Percentiles rank a stretch among this genome's conserved stretches.
Evolutionary conservation across 139 green algal species (phyloP).

Genomic region (Tetraselmis striata): DNA sequence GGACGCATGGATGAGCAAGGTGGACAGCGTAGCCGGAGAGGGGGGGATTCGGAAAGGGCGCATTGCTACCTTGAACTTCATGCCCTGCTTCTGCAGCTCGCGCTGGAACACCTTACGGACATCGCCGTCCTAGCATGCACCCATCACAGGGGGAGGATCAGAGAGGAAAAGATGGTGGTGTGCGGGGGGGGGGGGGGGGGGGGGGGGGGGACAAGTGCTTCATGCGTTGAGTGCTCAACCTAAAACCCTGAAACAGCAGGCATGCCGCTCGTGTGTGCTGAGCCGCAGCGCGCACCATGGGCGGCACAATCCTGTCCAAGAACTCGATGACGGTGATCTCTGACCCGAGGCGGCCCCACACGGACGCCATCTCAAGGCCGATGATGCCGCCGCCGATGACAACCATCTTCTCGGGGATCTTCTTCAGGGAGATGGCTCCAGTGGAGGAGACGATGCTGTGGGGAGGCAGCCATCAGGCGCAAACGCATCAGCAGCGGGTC

Average conservation of each 20-base stretch:
- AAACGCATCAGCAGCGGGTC: background rate
- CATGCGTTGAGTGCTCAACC: too few species aligned
- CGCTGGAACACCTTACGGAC: slow-evolving; percentile 83
- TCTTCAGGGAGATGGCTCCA: slow-evolving; percentile 80
- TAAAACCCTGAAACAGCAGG: too few species aligned
- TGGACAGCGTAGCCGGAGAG: too few species aligned
- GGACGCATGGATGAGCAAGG: too few species aligned
- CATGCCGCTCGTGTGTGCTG: too few species aligned
- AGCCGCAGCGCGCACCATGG: slow-evolving; percentile 83
- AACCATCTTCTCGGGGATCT: slow-evolving; percentile 85
- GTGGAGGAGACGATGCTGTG: slow-evolving; percentile 92
- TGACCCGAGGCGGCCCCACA: slow-evolving; percentile 86
- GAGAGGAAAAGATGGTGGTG: too few species aligned
- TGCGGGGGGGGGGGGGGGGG: too few species aligned
- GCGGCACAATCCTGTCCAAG: slow-evolving; percentile 78
- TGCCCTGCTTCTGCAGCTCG: slow-evolving; percentile 89
- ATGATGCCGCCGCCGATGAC: slow-evolving; percentile 97
- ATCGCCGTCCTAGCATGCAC: slow-evolving; percentile 62
- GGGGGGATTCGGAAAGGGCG: too few species aligned
- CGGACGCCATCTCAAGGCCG: slow-evolving; percentile 94
- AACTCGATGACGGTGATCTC: slow-evolving; percentile 97
- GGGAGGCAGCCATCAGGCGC: background rate
- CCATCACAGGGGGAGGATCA: background rate
- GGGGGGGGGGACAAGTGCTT: too few species aligned
- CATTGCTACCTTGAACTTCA: slow-evolving; percentile 97